Evolutionary conservation across 495 filamentous ascomycete species (phyloP).

Genomic region (Daldinia grandis): DNA sequence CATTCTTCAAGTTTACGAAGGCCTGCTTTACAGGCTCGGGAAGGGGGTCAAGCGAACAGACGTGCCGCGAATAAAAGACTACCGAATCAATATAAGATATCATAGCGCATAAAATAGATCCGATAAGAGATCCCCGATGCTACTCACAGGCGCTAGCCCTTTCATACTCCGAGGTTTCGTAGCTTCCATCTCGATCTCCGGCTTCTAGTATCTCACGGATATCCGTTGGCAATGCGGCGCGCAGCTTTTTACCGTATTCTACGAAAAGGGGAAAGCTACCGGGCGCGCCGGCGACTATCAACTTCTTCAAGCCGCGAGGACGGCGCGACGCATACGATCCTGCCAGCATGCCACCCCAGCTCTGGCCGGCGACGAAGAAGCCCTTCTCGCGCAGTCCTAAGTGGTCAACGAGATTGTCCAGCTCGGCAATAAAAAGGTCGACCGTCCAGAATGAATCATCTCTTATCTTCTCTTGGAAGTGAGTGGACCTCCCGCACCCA

Average conservation of each 20-base stretch:
- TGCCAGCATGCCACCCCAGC: constrained; percentile 54
- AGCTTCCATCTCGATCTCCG: not conserved
- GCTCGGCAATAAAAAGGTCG: constrained; percentile 59
- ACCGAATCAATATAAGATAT: constrained; percentile 14
- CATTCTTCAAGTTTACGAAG: constrained; percentile 52
- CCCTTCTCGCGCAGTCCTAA: constrained; percentile 49
- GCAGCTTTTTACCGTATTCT: constrained; percentile 42
- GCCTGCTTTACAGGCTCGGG: constrained; percentile 47
- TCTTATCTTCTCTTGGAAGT: constrained; percentile 50
- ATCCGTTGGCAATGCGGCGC: constrained; percentile 2
- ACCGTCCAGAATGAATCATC: constrained; percentile 59
- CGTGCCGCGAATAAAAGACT: constrained; percentile 52
- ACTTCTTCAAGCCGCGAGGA: constrained; percentile 52
- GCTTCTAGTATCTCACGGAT: constrained; percentile 4
- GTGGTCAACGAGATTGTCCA: constrained; percentile 58
- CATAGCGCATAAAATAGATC: not conserved
- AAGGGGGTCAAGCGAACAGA: constrained; percentile 53
- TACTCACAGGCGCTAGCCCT: constrained; percentile 4
- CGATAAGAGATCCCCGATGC: not conserved
- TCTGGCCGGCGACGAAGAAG: constrained; percentile 60
- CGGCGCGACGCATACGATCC: constrained; percentile 44
- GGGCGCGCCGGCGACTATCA: constrained; percentile 53
- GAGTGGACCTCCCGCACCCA: constrained; percentile 60
- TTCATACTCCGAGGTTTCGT: constrained; percentile 3
- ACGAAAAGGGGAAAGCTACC: constrained; percentile 50